Conservation (phyloP, 306 rosid genomes). For the Vicia villosa region DNA sequence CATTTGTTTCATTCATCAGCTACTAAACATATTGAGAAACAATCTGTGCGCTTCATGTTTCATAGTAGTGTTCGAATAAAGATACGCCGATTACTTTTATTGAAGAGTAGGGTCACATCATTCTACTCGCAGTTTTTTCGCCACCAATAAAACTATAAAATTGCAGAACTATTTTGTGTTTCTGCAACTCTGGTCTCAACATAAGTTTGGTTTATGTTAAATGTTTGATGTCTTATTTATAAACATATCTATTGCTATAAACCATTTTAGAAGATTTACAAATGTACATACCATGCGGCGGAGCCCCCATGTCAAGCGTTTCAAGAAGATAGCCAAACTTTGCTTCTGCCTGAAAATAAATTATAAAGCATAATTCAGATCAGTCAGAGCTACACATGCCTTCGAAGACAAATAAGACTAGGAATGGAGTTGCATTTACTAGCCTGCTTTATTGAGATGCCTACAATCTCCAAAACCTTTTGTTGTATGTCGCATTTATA, state of each 20-base stretch:
- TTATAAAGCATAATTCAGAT: conserved; percentile 24
- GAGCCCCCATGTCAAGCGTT: conserved; percentile 99
- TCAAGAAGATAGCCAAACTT: conserved; percentile 95
- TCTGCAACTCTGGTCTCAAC: background rate
- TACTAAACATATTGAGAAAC: background rate
- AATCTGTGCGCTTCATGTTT: background rate
- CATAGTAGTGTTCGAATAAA: background rate
- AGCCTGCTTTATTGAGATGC: conserved; percentile 90
- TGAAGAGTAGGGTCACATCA: background rate
- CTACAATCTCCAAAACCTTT: conserved; percentile 86
- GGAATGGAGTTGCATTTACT: conserved; percentile 19
- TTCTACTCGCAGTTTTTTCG: background rate
- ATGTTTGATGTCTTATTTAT: background rate
- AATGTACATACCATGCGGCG: conserved; percentile 83
- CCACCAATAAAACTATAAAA: background rate
- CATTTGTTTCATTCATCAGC: conserved; percentile 11
- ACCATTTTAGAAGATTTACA: background rate
- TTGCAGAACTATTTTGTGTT: background rate
- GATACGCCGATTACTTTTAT: background rate
- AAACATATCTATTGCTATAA: background rate
- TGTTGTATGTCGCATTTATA: conserved; percentile 81
- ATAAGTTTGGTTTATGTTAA: background rate
- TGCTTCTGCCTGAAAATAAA: conserved; percentile 76
- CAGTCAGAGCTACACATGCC: conserved; percentile 13
- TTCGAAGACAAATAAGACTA: conserved; percentile 5